These are phyloP conservation scores for Sanghuangporus weigelae DNA, from an alignment of 1,284 basidiomycete genomes.

Conservation along the genomic window DNA sequence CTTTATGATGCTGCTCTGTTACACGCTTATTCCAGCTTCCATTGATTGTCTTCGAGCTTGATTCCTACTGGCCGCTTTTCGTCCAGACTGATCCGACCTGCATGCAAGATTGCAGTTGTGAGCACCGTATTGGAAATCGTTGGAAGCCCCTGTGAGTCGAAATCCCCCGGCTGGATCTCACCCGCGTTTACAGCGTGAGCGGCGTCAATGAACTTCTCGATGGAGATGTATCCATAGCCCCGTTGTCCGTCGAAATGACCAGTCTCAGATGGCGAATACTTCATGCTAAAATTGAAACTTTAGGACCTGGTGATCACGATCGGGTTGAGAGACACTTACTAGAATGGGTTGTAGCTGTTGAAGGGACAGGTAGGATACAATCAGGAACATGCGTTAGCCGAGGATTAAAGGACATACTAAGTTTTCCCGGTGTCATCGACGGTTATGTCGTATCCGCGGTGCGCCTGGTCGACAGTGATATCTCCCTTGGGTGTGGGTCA, in stretches of 20 bases:
- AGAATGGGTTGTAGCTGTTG: conserved; percentile 77
- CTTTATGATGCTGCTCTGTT: background rate
- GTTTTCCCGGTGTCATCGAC: conserved; percentile 79
- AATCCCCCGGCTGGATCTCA: conserved; percentile 58
- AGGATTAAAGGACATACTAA: conserved; percentile 34
- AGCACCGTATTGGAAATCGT: conserved; percentile 86
- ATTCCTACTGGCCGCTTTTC: conserved; percentile 81
- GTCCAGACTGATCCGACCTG: conserved; percentile 84
- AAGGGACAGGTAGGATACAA: background rate
- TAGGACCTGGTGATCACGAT: background rate
- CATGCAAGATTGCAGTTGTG: conserved; percentile 89
- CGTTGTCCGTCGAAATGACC: conserved; percentile 92
- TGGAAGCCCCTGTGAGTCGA: conserved; percentile 76
- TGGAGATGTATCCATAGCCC: conserved; percentile 86
- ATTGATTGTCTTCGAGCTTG: conserved; percentile 57
- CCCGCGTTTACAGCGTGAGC: conserved; percentile 74
- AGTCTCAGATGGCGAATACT: conserved; percentile 86
- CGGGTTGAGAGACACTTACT: conserved; percentile 44
- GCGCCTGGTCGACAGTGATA: conserved; percentile 88
- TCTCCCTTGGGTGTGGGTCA: conserved; percentile 56
- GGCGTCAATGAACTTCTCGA: conserved; percentile 89
- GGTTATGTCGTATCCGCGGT: conserved; percentile 86
- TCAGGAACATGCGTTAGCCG: background rate
- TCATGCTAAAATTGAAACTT: conserved; percentile 55
- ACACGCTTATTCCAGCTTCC: conserved; percentile 59